Percentiles rank a stretch among this genome's conserved stretches.
Conservation (phyloP, 2,329 filamentous ascomycete species). For the Xylariaceae sp. region DNA sequence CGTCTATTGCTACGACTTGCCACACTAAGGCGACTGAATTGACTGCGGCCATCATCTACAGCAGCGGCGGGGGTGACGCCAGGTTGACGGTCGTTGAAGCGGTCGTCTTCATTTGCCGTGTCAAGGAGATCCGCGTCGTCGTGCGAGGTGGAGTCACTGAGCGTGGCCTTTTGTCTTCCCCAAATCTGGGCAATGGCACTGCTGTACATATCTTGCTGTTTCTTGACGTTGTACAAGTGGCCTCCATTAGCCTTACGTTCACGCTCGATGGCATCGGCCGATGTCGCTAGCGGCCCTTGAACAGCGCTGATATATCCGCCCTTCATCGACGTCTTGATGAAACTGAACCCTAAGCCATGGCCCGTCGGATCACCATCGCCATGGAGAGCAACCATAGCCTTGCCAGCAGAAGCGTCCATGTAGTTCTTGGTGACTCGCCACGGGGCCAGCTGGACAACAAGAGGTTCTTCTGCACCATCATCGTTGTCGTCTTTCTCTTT, state of each 20-base stretch:
- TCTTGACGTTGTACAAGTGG: constrained; percentile 95
- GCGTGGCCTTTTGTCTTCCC: constrained; percentile 77
- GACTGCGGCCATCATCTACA: constrained; percentile 74
- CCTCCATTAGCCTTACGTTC: constrained; percentile 86
- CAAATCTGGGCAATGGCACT: constrained; percentile 89
- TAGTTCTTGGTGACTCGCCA: constrained; percentile 98
- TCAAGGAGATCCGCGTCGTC: constrained; percentile 57
- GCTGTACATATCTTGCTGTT: constrained; percentile 88
- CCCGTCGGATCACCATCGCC: constrained; percentile 93
- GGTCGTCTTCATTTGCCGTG: constrained; percentile 59
- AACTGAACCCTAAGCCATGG: constrained; percentile 90
- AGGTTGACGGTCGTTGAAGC: constrained; percentile 69
- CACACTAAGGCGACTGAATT: constrained; percentile 69
- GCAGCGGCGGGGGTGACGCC: constrained; percentile 59
- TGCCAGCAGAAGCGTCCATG: constrained; percentile 85
- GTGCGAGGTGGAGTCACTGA: constrained; percentile 68
- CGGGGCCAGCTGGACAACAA: constrained; percentile 85
- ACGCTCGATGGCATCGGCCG: constrained; percentile 81
- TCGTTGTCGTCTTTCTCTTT: constrained; percentile 66
- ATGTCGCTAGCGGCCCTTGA: constrained; percentile 59
- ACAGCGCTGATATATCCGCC: constrained; percentile 87
- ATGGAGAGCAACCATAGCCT: constrained; percentile 94
- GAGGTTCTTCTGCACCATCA: constrained; percentile 63
- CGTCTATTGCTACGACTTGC: constrained; percentile 66
- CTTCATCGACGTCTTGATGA: constrained; percentile 98